These are phyloP conservation scores for Xanthoconium separans DNA, from an alignment of 1,284 basidiomycete species.

Conservation along the genomic window DNA sequence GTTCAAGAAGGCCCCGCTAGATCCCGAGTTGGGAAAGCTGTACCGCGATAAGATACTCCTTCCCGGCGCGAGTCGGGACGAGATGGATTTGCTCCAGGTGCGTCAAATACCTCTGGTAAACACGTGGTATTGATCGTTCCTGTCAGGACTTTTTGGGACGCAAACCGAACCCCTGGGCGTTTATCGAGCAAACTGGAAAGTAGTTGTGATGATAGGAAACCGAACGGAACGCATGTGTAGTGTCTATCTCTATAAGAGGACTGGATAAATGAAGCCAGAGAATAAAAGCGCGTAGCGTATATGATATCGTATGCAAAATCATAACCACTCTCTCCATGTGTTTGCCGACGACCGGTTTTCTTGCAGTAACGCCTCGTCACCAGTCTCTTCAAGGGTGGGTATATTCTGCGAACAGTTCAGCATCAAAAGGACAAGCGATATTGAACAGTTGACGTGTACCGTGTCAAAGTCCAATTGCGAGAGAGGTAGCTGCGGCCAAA, in stretches of 20 bases:
- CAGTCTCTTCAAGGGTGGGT: slow-evolving; percentile 23
- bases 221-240: too few species aligned
- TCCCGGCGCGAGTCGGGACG: slow-evolving; percentile 58
- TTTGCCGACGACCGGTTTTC: slow-evolving; percentile 7
- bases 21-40: slow-evolving; percentile 51
- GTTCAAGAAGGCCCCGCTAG: slow-evolving; percentile 73
- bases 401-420: too few species aligned
- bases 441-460: not conserved
- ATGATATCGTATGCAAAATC: not conserved
- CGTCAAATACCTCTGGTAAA: not conserved
- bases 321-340: slow-evolving; percentile 14
- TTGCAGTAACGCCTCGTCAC: slow-evolving; percentile 15
- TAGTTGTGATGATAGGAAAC: too few species aligned
- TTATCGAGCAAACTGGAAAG: slow-evolving; percentile 15
- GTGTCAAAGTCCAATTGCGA: slow-evolving; percentile 17
- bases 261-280: too few species aligned
- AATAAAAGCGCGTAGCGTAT: too few species aligned
- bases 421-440: not conserved
- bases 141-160: slow-evolving; percentile 69
- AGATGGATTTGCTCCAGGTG: slow-evolving; percentile 56
- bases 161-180: slow-evolving; percentile 69
- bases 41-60: slow-evolving; percentile 56
- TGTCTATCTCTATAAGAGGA: too few species aligned
- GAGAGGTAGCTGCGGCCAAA: slow-evolving; percentile 10
- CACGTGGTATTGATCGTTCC: not conserved